Conservation (phyloP, 139 green algal genomes). For the Asterochloris erici region DNA sequence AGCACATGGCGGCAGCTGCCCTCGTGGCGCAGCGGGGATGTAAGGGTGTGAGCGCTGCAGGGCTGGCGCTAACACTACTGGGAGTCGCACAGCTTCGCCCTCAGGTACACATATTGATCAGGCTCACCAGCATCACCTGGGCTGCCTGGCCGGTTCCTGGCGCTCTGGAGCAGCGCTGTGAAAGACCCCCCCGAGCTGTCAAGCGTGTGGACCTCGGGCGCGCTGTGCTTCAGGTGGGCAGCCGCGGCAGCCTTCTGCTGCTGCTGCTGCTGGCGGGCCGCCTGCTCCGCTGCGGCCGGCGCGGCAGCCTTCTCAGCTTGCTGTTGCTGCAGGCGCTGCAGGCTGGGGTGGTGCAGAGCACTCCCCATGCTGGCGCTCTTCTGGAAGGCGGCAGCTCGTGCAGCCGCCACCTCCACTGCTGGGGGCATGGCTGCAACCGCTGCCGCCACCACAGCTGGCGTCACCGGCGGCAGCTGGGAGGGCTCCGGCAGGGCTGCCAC, state of each 20-base stretch:
- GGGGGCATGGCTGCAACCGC: no score
- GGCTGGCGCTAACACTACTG: no score
- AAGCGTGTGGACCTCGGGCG: neutral
- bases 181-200: neutral
- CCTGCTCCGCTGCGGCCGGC: neutral
- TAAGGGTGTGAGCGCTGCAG: no score
- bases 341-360: neutral
- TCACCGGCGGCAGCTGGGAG: conserved; percentile 3
- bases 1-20: no score
- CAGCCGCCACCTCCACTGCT: neutral
- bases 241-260: neutral
- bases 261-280: neutral
- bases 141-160: neutral
- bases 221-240: conserved; percentile 4
- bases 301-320: neutral
- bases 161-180: neutral
- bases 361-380: conserved; percentile 9
- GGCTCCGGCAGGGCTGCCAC: conserved; percentile 3
- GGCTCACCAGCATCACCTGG: neutral
- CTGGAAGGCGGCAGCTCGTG: conserved; percentile 6
- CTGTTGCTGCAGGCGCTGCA: conserved; percentile 2
- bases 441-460: neutral
- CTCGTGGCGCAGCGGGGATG: no score
- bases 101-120: neutral
- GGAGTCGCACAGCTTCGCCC: neutral